Conservation (phyloP, 2,329 filamentous ascomycete genomes). For the Xylaria digitata region DNA sequence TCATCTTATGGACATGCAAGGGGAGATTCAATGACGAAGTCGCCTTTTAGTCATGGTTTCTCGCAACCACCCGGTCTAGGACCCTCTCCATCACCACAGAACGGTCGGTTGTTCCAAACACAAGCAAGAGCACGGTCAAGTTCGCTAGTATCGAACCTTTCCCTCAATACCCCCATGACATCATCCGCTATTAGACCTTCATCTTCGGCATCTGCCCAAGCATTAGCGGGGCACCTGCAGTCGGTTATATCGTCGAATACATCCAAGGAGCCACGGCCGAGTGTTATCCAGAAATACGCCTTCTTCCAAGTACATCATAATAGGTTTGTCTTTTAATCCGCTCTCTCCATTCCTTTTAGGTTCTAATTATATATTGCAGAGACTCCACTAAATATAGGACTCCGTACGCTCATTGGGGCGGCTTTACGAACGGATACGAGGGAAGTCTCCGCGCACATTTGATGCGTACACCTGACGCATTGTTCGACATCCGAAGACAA, state of each 20-base stretch:
- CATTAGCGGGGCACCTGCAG: conserved; percentile 44
- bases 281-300: conserved; percentile 64
- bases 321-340: conserved; percentile 55
- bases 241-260: conserved; percentile 39
- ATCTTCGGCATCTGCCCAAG: conserved; percentile 51
- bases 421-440: conserved; percentile 72
- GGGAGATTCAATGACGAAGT: conserved; percentile 48
- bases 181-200: conserved; percentile 52
- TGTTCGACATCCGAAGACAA: conserved; percentile 48
- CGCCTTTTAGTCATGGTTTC: conserved; percentile 52
- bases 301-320: conserved; percentile 72
- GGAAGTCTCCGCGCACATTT: conserved; percentile 61
- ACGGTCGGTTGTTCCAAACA: conserved; percentile 51
- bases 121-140: conserved; percentile 50
- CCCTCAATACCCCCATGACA: conserved; percentile 51
- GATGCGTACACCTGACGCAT: conserved; percentile 55
- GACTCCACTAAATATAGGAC: conserved; percentile 68
- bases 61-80: conserved; percentile 50
- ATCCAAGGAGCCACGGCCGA: conserved; percentile 46
- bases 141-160: conserved; percentile 50
- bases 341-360: conserved; percentile 36
- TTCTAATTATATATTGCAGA: conserved; percentile 51
- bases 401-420: conserved; percentile 67
- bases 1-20: conserved; percentile 50
- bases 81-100: conserved; percentile 50